Percentiles rank a stretch among this genome's conserved stretches.
Evolutionary conservation across 495 filamentous ascomycete species (phyloP).

Genomic region (Amorphotheca resinae): DNA sequence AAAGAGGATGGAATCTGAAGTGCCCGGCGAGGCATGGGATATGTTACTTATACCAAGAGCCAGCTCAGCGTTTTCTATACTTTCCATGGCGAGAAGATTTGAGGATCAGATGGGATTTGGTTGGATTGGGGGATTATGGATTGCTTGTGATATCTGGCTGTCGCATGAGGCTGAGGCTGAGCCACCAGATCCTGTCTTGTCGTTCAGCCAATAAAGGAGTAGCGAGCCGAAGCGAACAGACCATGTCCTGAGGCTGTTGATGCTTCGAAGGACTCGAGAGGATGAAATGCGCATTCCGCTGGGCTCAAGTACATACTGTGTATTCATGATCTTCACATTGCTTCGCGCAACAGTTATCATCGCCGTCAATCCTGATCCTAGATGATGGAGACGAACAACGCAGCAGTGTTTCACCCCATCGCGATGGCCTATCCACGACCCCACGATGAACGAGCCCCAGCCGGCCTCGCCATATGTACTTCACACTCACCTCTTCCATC

Average conservation of each 20-base stretch:
- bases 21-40: not conserved
- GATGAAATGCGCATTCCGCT: too few relatives aligned
- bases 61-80: not conserved
- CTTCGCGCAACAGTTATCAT: too few relatives aligned
- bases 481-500: too few relatives aligned
- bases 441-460: too few relatives aligned
- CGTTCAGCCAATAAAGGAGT: not conserved
- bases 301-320: too few relatives aligned
- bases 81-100: not conserved
- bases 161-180: constrained; percentile 6
- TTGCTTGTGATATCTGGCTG: not conserved
- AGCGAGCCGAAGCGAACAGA: not conserved
- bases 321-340: too few relatives aligned
- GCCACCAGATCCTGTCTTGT: not conserved
- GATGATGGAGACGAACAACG: too few relatives aligned
- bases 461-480: too few relatives aligned
- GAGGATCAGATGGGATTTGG: not conserved
- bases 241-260: not conserved
- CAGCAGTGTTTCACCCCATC: too few relatives aligned
- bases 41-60: not conserved
- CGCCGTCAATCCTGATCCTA: too few relatives aligned
- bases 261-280: not conserved
- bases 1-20: not conserved
- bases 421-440: too few relatives aligned
- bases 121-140: not conserved